phyloP scores from a whole-genome alignment of 768 basidiomycete genomes.

The Termitomyces sp. region DNA sequence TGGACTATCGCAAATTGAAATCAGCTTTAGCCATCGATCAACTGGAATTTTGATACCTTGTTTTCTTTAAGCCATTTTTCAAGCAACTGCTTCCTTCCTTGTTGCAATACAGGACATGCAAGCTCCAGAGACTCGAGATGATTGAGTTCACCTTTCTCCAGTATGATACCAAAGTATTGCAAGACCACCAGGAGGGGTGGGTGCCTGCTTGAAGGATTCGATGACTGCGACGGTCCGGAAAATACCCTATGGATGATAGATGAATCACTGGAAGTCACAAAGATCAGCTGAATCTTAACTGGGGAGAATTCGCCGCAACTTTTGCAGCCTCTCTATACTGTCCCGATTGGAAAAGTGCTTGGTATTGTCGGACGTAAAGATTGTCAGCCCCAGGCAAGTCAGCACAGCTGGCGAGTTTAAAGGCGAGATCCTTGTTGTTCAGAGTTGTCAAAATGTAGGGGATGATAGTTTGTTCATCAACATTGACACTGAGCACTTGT shows the following conservation, averaged over 20 bases:
- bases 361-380: constrained; percentile 92
- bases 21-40: background rate
- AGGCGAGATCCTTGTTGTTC: constrained; percentile 96
- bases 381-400: constrained; percentile 98
- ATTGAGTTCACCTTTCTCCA: constrained; percentile 98
- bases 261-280: background rate
- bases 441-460: constrained; percentile 92
- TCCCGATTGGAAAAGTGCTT: constrained; percentile 82
- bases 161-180: constrained; percentile 97
- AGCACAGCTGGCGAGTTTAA: constrained; percentile 94
- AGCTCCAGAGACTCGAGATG: constrained; percentile 94
- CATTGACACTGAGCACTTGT: constrained; percentile 93
- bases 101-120: constrained; percentile 91
- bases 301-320: constrained; percentile 94
- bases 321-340: constrained; percentile 95
- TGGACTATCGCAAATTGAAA: constrained; percentile 54
- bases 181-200: constrained; percentile 89
- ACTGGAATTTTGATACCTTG: constrained; percentile 54
- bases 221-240: constrained; percentile 93
- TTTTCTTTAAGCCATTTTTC: constrained; percentile 99
- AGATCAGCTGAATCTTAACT: constrained; percentile 45
- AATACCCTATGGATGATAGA: constrained; percentile 55
- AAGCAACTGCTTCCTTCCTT: constrained; percentile 92
- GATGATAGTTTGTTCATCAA: constrained; percentile 94
- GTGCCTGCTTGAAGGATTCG: constrained; percentile 95